Percentiles rank a stretch among this genome's conserved stretches.
phyloP scores from a whole-genome alignment of 805 yeast genomes.

The Kodamaea laetipori region DNA sequence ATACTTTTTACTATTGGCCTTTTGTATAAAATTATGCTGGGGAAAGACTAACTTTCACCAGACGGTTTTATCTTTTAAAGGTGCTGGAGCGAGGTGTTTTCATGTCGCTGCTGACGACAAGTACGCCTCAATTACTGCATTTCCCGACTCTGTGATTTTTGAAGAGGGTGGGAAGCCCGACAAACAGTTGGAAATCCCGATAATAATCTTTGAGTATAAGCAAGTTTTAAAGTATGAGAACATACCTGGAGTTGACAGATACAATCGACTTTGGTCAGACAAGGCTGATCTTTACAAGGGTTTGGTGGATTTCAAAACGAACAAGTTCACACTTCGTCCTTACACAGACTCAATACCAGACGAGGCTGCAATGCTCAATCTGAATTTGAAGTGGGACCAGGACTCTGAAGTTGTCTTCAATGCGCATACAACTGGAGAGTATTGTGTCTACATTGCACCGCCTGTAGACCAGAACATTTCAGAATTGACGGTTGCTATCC shows the following conservation, averaged over 20 bases:
- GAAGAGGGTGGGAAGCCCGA: neutral
- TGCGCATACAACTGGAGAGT: slow-evolving; percentile 22
- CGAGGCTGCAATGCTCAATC: slow-evolving; percentile 1
- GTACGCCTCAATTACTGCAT: neutral
- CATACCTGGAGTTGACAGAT: slow-evolving; percentile 20
- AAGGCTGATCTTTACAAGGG: slow-evolving; percentile 14
- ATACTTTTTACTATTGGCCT: neutral
- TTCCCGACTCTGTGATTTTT: neutral
- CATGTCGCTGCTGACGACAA: neutral
- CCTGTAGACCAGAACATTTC: slow-evolving; percentile 16
- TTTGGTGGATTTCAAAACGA: slow-evolving; percentile 17
- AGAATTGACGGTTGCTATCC: slow-evolving; percentile 20
- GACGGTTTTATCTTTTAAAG: neutral
- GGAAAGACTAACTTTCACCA: neutral
- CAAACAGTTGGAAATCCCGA: slow-evolving; percentile 22
- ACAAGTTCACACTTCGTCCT: slow-evolving; percentile 14
- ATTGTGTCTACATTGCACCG: slow-evolving; percentile 35
- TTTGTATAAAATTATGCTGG: neutral
- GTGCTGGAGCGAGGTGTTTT: neutral
- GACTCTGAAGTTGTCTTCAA: slow-evolving; percentile 1
- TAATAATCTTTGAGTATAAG: slow-evolving; percentile 24
- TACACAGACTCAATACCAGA: neutral
- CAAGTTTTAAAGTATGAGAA: slow-evolving; percentile 23
- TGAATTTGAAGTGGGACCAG: slow-evolving; percentile 2
- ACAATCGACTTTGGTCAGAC: slow-evolving; percentile 1